phyloP scores from a whole-genome alignment of 345 rosid genomes.

The Reutealis trisperma region DNA sequence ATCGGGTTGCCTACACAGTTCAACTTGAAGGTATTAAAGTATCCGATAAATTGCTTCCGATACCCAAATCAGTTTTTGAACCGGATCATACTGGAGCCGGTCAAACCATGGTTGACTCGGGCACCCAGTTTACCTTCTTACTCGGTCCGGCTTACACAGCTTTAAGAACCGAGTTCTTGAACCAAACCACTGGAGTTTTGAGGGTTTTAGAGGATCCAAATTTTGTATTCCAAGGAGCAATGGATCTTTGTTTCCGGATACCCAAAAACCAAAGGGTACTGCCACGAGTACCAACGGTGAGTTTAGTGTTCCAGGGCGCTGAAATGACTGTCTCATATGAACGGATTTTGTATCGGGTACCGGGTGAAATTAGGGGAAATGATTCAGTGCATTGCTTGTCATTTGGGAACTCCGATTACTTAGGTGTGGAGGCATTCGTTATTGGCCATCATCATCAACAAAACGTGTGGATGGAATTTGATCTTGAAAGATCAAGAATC shows the following conservation, averaged over 20 bases:
- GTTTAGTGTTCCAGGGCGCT: conserved; percentile 72
- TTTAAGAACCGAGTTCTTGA: conserved; percentile 57
- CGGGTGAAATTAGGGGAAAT: conserved; percentile 53
- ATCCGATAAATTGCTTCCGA: conserved; percentile 46
- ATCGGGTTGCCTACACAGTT: conserved; percentile 88
- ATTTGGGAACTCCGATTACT: conserved; percentile 83
- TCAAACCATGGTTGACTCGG: conserved; percentile 95
- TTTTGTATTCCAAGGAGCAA: conserved; percentile 83
- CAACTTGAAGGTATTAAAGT: conserved; percentile 88
- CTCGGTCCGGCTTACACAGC: conserved; percentile 81
- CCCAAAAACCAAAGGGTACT: conserved; percentile 30
- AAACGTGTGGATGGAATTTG: conserved; percentile 92
- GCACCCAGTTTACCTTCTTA: conserved; percentile 86
- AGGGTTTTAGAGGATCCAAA: conserved; percentile 61
- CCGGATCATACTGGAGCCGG: conserved; percentile 98
- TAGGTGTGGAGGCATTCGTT: conserved; percentile 85
- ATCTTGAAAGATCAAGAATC: conserved; percentile 71
- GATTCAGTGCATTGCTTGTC: conserved; percentile 80
- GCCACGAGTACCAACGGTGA: conserved; percentile 59
- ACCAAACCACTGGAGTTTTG: conserved; percentile 52
- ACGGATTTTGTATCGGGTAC: conserved; percentile 58
- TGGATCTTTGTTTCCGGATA: conserved; percentile 78
- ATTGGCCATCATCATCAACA: conserved; percentile 96
- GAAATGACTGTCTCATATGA: conserved; percentile 72
- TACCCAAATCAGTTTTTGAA: conserved; percentile 58